Percentiles rank a stretch among this genome's conserved stretches.
phyloP scores from a whole-genome alignment of 371 early-diverging fungal genomes.

The Syncephalastrum racemosum region DNA sequence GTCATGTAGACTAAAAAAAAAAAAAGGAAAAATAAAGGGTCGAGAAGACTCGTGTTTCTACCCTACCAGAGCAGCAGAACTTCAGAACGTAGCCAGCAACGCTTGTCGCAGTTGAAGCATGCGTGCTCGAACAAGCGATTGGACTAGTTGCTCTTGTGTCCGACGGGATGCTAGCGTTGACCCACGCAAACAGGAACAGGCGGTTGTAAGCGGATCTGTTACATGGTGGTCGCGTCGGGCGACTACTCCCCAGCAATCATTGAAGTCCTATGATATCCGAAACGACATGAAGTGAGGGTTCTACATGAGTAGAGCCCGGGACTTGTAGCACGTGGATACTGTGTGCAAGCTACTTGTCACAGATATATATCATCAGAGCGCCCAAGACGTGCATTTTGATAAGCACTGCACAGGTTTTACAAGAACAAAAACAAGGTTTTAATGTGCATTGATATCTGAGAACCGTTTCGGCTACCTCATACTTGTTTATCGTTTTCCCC shows the following conservation, averaged over 20 bases:
- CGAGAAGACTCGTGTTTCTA: too few relatives aligned
- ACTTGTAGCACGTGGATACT: constrained; percentile 54
- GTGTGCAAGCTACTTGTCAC: constrained; percentile 67
- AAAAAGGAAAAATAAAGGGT: not conserved
- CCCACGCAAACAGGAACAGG: constrained; percentile 17
- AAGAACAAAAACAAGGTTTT: not conserved
- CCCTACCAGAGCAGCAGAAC: constrained; percentile 5
- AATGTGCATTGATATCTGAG: constrained; percentile 77
- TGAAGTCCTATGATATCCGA: constrained; percentile 57
- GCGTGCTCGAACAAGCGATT: constrained; percentile 56
- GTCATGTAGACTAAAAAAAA: constrained; percentile 43
- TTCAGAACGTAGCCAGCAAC: constrained; percentile 60
- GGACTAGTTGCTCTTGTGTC: constrained; percentile 70
- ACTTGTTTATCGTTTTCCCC: constrained; percentile 28
- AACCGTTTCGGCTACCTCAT: constrained; percentile 63
- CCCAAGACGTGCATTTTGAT: constrained; percentile 26
- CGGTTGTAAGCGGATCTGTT: constrained; percentile 32
- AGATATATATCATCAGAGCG: constrained; percentile 67
- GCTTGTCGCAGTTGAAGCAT: constrained; percentile 36
- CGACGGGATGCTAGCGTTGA: too few relatives aligned
- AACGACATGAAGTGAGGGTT: constrained; percentile 27
- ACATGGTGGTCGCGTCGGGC: constrained; percentile 10
- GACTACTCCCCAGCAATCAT: constrained; percentile 35
- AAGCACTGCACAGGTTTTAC: not conserved
- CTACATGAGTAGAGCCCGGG: constrained; percentile 31